These are phyloP conservation scores for Onygenales sp. DNA, from an alignment of 2,329 filamentous ascomycete species.

Conservation along the genomic window DNA sequence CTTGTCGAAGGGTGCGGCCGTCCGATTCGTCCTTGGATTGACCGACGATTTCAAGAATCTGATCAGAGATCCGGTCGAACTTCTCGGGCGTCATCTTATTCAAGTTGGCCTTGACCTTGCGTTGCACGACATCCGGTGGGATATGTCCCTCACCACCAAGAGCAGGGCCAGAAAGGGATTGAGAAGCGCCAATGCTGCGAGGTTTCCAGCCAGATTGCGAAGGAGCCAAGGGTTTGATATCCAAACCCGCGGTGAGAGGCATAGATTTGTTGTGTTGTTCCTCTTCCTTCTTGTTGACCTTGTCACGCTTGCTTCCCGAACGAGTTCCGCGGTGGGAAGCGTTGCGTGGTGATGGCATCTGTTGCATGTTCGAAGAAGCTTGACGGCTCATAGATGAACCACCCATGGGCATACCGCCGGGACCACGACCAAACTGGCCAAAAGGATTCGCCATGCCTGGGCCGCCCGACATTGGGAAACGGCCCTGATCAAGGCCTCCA, in stretches of 20 bases:
- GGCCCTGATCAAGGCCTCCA: conserved; percentile 63
- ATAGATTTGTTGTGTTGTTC: conserved; percentile 72
- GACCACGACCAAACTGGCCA: conserved; percentile 48
- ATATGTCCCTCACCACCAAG: conserved; percentile 52
- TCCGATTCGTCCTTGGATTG: conserved; percentile 95
- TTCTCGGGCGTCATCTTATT: conserved; percentile 99
- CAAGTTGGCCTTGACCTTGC: conserved; percentile 94
- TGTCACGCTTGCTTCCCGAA: conserved; percentile 43
- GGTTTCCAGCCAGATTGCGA: conserved; percentile 85
- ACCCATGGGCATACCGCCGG: conserved; percentile 55
- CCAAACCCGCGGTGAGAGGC: conserved; percentile 77
- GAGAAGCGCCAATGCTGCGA: conserved; percentile 49
- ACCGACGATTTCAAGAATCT: conserved; percentile 83
- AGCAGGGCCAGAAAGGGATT: conserved; percentile 36
- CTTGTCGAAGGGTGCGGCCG: conserved; percentile 87
- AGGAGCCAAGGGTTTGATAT: conserved; percentile 68
- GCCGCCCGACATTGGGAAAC: conserved; percentile 57
- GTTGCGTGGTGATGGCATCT: conserved; percentile 61
- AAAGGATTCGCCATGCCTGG: conserved; percentile 41
- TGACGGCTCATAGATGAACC: conserved; percentile 56
- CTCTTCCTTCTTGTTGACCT: conserved; percentile 46
- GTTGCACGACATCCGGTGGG: conserved; percentile 87
- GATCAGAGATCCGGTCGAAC: conserved; percentile 88
- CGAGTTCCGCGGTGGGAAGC: conserved; percentile 51
- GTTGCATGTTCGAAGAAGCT: conserved; percentile 44